Evolutionary conservation across 2,329 filamentous ascomycete species (phyloP).

Genomic region (Cylindrodendrum hubeiense): DNA sequence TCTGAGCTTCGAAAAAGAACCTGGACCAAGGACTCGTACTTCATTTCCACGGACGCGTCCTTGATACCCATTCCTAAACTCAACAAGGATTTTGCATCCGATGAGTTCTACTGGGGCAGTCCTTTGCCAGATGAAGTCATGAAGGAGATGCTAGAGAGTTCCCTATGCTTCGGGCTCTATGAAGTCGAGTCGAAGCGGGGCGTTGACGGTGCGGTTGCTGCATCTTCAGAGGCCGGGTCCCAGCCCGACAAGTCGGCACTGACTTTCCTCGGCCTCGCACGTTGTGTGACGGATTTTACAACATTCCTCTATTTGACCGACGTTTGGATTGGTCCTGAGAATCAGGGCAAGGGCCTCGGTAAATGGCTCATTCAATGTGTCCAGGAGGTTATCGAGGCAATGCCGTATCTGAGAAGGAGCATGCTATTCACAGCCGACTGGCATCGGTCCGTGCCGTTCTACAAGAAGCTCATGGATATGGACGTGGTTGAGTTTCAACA

Average conservation of each 20-base stretch:
- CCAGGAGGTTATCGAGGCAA: slow-evolving; percentile 61
- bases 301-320: slow-evolving; percentile 75
- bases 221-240: background rate
- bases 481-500: slow-evolving; percentile 34
- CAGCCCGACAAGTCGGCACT: background rate
- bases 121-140: slow-evolving; percentile 57
- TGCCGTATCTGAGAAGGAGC: slow-evolving; percentile 67
- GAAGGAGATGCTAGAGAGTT: slow-evolving; percentile 62
- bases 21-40: slow-evolving; percentile 13
- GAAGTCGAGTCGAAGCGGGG: background rate
- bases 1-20: slow-evolving; percentile 13
- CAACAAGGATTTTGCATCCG: slow-evolving; percentile 61
- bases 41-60: slow-evolving; percentile 21
- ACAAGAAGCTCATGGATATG: slow-evolving; percentile 48
- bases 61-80: slow-evolving; percentile 49
- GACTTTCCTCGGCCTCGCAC: slow-evolving; percentile 47
- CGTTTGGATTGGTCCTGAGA: slow-evolving; percentile 68
- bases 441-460: slow-evolving; percentile 50
- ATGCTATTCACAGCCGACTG: slow-evolving; percentile 61
- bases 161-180: slow-evolving; percentile 69
- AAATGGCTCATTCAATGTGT: slow-evolving; percentile 71
- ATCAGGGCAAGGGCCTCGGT: slow-evolving; percentile 70
- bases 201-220: background rate
- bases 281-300: slow-evolving; percentile 73
- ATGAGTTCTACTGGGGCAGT: slow-evolving; percentile 67